Percentiles rank a stretch among this genome's conserved stretches.
Conservation (phyloP, 305 asterid species). For the Plantago coronopus region DNA sequence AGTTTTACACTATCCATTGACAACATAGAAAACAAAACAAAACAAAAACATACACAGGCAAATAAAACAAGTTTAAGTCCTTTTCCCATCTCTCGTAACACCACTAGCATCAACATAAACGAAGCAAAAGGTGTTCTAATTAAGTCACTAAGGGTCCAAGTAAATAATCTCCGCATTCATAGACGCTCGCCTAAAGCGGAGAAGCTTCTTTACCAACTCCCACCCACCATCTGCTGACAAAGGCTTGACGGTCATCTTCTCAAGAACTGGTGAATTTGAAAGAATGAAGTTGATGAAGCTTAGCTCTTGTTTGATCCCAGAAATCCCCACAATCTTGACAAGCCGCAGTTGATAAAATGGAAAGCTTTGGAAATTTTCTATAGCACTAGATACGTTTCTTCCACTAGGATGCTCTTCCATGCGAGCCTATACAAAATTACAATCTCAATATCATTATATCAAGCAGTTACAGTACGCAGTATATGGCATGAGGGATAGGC, state of each 20-base stretch:
- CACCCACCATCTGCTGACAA: constrained; percentile 55
- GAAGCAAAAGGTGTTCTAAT: background rate
- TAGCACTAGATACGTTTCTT: constrained; percentile 22
- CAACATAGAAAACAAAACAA: too few relatives aligned
- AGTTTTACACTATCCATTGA: too few relatives aligned
- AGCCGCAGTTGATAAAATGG: constrained; percentile 50
- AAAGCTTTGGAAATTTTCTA: constrained; percentile 38
- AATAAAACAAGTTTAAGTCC: too few relatives aligned
- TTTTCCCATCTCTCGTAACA: background rate
- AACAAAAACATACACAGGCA: too few relatives aligned
- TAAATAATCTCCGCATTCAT: constrained; percentile 61
- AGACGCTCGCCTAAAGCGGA: constrained; percentile 82
- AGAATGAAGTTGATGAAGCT: constrained; percentile 71
- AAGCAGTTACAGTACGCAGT: too few relatives aligned
- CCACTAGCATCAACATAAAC: background rate
- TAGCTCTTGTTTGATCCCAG: constrained; percentile 63
- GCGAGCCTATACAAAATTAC: constrained; percentile 55
- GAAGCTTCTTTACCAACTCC: constrained; percentile 76
- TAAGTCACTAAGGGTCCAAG: constrained; percentile 46
- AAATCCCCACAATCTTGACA: constrained; percentile 67
- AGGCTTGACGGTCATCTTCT: constrained; percentile 79
- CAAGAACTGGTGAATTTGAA: constrained; percentile 67
- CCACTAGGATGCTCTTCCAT: constrained; percentile 48
- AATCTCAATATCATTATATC: too few relatives aligned
- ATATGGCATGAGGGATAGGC: too few relatives aligned